Evolutionary conservation across 768 basidiomycete species (phyloP), one percentile per base, ranked within the genome.

Genomic region (Xerocomellus amylosporus): DNA sequence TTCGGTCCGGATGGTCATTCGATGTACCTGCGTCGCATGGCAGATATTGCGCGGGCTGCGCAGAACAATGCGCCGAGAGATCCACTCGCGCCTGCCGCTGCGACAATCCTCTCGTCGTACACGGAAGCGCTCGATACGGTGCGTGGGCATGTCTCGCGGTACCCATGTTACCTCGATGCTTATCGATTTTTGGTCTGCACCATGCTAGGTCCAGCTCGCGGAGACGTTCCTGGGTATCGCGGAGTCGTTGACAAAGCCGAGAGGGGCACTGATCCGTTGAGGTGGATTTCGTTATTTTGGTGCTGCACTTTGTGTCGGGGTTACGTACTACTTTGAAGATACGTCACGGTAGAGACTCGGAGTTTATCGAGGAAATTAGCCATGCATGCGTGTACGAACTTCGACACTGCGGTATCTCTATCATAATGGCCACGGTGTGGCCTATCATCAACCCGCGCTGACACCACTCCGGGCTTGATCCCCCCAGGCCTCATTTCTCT

Each of bases 151-250:
- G 19, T 43, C 10, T 38, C 22, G 17, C 30, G 0, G 9, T 13
- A 9, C 14, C 13, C 13, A n/a, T 33, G 22, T n/a, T n/a, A n/a
- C n/a, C n/a, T n/a, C n/a, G 2, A 28, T n/a, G 1, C 14, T 17
- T 17, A 26, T 8, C 3, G 12, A 17, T 6, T 31, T 44, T 13
- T 7, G 20, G 19, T 17, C 15, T 51, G n/a, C n/a, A n/a, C 8
- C 15, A 10, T 6, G 3, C 36, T 12, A 84, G 83, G 73, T 84
- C 13, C 76, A 74, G 54, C 74, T 85, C 10, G 77, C 83, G 1
- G 73, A 83, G 59, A 79, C 83, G 3, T 85, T 85, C 74, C 61
- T 84, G 22, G 77, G 77, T 30, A 75, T 84, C 49, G 82, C 82
- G 0, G 80, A 82, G 49, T 82, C 83, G 1, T 63, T 85, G 66